Base-by-base conservation (phyloP, 2,329 filamentous ascomycete species). In the Ilyonectria mors-panacis region DNA sequence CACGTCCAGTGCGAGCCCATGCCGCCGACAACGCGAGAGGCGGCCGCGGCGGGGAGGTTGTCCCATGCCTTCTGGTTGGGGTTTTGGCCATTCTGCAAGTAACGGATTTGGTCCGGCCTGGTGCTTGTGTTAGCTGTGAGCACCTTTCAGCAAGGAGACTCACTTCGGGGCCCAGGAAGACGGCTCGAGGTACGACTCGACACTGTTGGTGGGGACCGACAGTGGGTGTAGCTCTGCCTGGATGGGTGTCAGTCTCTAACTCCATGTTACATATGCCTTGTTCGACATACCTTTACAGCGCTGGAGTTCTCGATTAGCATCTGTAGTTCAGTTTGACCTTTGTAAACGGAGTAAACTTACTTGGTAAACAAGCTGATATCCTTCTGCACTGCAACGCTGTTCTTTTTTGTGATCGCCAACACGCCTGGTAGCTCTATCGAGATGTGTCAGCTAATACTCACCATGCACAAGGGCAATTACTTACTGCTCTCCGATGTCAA, bases 1-100 rank as follows among this genome's bases (percentile, higher is more conserved):
- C 59, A 62, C 6, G 59, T 62, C 59, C 59, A 62, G 30, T 62
- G 59, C 6, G 59, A 55, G 21, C 59, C 59, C 59, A 56, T 56
- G 12, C 59, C 59, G 12, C 59, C 59, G 19, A 62, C 59, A 4
- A 62, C 50, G 6, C 59, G 59, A 19, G 59, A 26, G 0, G 59
- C 59, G 10, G 50, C 50, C 5, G 59, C 59, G 1, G 50, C 39
- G 2, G 59, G 50, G 7, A 62, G 50, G 37, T 62, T 62, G 15
- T 30, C 33, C 8, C 4, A 33, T 15, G 59, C 10, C 12, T 56
- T 15, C 19, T 62, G 59, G 12, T 37, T 3, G 1, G 59, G 59
- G n/a, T 62, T 62, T 3, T 62, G 59, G 33, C 50, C 59, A n/a
- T 62, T 62, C 39, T 33, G 47, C n/a, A 60, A 1, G 37, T 19